Base-by-base conservation (phyloP, 2,329 filamentous ascomycete species). In the Didymella sp. region DNA sequence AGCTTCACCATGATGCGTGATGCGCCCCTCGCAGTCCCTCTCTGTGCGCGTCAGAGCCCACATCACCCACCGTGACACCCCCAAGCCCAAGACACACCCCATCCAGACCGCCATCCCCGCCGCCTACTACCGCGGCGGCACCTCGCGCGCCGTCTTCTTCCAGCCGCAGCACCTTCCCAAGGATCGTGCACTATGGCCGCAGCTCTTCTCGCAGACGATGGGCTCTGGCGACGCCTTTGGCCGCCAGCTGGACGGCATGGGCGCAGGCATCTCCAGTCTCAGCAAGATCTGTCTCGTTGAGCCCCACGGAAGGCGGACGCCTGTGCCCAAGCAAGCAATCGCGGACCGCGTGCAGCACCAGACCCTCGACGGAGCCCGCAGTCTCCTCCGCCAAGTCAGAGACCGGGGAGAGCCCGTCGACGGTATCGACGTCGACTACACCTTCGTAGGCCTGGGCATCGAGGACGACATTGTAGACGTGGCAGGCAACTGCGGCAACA, bases 401-500 rank as follows among this genome's bases (percentile, higher is more conserved):
- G 51, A 51, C 15, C 52, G 40, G 8, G 52, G 48, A 2, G 50
- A 54, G n/a, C 49, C 51, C 11, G 56, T 59, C 2, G 49, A 57
- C 15, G 50, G 57, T 21, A 25, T 63, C 12, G 84, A 90, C 61
- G 79, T 91, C 12, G 85, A 90, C 57, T 91, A 88, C 68, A 92
- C 88, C 0, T 92, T 92, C 69, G 84, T 88, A 1, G 85, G 87
- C 35, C 78, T 91, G 6, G 88, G 88, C 2, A 83, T 91, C 51
- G 82, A 83, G 49, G 81, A 87, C 63, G 77, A 78, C 4, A 75
- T 78, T 28, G 80, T 92, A 2, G 89, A 91, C 66, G 82, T 85
- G 66, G 85, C 86, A 0, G 86, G 88, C 22, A 92, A 91, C 65
- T 91, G 89, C 69, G 89, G 89, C n/a, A 91, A 91, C 71, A 89